These are phyloP conservation scores for Sphaerulina populicola DNA, from an alignment of 2,329 filamentous ascomycete species.

Conservation along the genomic window DNA sequence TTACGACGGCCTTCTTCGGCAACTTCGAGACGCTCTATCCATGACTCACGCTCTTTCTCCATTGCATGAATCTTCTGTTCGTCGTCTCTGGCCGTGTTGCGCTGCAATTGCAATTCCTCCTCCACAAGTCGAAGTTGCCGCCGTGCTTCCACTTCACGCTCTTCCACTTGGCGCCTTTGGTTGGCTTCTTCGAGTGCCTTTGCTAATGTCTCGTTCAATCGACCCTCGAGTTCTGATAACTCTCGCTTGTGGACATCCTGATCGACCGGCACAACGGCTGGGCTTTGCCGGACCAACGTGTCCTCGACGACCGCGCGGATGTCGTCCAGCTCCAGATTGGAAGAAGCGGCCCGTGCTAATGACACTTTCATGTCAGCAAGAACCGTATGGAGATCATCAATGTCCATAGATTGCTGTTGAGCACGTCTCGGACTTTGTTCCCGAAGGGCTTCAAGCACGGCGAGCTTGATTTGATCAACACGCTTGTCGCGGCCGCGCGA, in stretches of 20 bases:
- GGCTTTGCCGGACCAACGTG: constrained; percentile 26
- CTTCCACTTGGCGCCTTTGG: constrained; percentile 33
- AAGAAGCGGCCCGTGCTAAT: constrained; percentile 40
- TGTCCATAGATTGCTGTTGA: constrained; percentile 25
- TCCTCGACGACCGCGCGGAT: constrained; percentile 34
- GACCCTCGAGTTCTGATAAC: constrained; percentile 17
- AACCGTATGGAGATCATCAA: constrained; percentile 40
- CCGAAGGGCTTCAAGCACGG: constrained; percentile 55
- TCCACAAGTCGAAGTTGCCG: constrained; percentile 43
- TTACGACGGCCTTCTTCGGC: constrained; percentile 28
- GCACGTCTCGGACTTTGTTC: constrained; percentile 26
- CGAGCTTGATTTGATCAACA: constrained; percentile 64
- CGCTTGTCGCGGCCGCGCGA: constrained; percentile 73
- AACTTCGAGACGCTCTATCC: constrained; percentile 34
- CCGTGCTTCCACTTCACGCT: constrained; percentile 38
- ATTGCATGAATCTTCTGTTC: constrained; percentile 37
- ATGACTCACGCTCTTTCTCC: constrained; percentile 37
- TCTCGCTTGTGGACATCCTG: constrained; percentile 21
- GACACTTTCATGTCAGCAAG: constrained; percentile 44
- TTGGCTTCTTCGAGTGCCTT: constrained; percentile 37
- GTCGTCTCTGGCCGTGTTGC: constrained; percentile 38
- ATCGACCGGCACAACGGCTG: constrained; percentile 25
- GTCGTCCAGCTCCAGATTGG: constrained; percentile 41
- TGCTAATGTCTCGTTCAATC: constrained; percentile 28
- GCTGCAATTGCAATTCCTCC: constrained; percentile 42